Percentiles rank a stretch among this genome's conserved stretches.
Conservation (phyloP, 2,329 filamentous ascomycete species). For the Chrysoporthe deuterocubensis region DNA sequence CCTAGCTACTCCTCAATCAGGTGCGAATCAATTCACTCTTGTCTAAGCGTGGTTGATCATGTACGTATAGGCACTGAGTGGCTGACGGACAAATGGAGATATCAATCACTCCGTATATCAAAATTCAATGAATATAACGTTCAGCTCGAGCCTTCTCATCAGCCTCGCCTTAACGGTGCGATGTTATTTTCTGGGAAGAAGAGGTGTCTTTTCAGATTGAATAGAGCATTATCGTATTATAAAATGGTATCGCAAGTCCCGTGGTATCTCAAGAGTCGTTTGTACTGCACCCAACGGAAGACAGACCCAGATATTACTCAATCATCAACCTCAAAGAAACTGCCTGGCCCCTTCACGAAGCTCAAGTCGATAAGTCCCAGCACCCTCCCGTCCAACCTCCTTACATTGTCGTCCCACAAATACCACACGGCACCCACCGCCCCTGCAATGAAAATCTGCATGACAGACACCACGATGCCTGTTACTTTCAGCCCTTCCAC, state of each 20-base stretch:
- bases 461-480: conserved; percentile 46
- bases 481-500: conserved; percentile 43
- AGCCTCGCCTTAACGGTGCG: too few species aligned
- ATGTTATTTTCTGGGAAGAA: not conserved
- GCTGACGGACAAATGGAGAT: too few species aligned
- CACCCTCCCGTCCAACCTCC: conserved; percentile 49
- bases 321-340: conserved; percentile 50
- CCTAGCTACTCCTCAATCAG: not conserved
- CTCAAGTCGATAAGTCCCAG: conserved; percentile 53
- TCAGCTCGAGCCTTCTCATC: not conserved
- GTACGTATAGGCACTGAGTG: not conserved
- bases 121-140: not conserved
- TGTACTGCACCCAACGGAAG: not conserved
- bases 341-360: conserved; percentile 46
- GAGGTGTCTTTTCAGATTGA: not conserved
- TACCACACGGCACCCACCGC: conserved; percentile 45
- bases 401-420: conserved; percentile 46
- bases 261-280: not conserved
- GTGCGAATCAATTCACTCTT: not conserved
- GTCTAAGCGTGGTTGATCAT: not conserved
- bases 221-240: not conserved
- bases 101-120: not conserved
- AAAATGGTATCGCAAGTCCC: not conserved
- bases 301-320: conserved; percentile 23
- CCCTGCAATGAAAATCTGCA: conserved; percentile 46